Percentiles rank a stretch among this genome's conserved stretches.
These are phyloP conservation scores for Rhizophagus clarus DNA, from an alignment of 192 early-diverging fungal species.

Conservation along the genomic window DNA sequence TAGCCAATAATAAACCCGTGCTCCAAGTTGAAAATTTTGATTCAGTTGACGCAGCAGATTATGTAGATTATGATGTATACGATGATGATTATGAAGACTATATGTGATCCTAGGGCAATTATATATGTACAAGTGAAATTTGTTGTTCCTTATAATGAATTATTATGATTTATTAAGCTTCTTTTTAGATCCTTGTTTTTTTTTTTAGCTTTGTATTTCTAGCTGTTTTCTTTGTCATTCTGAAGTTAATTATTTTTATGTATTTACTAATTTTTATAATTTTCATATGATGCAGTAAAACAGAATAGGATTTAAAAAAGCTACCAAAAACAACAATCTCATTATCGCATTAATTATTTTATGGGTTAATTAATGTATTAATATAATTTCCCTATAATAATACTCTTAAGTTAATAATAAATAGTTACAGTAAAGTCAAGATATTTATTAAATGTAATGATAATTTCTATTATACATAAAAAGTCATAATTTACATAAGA, in stretches of 20 bases:
- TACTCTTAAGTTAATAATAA: neutral
- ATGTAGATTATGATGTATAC: constrained; percentile 46
- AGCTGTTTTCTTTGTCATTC: neutral
- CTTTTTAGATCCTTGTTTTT: neutral
- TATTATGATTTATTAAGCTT: neutral
- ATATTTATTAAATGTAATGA: neutral
- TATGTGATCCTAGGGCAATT: constrained; percentile 43
- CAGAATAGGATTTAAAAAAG: neutral
- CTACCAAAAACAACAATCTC: too few relatives aligned
- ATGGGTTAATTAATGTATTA: neutral
- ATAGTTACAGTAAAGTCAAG: neutral
- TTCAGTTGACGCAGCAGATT: constrained; percentile 49
- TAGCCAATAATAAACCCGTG: constrained; percentile 39
- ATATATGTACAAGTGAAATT: neutral
- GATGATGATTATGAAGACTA: constrained; percentile 59
- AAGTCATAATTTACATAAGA: too few relatives aligned
- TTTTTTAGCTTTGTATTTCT: neutral
- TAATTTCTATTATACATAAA: too few relatives aligned
- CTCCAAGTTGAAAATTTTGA: constrained; percentile 38
- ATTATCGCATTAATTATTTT: too few relatives aligned
- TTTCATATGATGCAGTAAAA: neutral
- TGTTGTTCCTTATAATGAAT: neutral
- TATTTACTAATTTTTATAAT: neutral
- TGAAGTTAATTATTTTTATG: neutral
- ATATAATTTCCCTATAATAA: neutral